Conservation (phyloP, 331 rosid genomes). For the Dryas integrifolia region DNA sequence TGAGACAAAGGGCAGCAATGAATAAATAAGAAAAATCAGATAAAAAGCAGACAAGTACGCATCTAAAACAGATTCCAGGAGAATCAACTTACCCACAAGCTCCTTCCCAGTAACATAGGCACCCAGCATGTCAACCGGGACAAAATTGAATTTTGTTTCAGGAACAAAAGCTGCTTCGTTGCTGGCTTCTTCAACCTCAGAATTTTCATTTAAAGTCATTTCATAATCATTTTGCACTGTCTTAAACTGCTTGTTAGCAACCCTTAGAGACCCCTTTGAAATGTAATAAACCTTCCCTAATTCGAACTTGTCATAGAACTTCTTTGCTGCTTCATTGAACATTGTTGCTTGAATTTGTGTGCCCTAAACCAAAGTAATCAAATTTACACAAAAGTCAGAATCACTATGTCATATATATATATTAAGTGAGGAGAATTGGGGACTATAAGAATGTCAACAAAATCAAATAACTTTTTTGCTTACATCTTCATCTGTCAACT, state of each 20-base stretch:
- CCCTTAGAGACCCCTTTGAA: conserved; percentile 72
- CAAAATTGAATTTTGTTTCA: conserved; percentile 67
- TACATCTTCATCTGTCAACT: conserved; percentile 93
- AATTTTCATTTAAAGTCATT: conserved; percentile 78
- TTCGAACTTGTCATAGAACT: conserved; percentile 75
- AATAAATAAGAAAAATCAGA: neutral
- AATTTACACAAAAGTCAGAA: neutral
- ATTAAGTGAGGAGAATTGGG: neutral
- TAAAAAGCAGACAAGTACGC: neutral
- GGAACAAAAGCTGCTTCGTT: conserved; percentile 74
- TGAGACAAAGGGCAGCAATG: conserved; percentile 23
- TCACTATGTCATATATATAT: neutral
- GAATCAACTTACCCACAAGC: conserved; percentile 71
- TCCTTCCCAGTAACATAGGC: conserved; percentile 66
- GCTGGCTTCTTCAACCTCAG: conserved; percentile 86
- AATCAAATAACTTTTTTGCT: conserved; percentile 8
- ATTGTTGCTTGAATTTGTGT: conserved; percentile 97
- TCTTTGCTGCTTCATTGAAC: conserved; percentile 91
- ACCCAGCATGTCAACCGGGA: conserved; percentile 80
- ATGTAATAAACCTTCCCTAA: conserved; percentile 85
- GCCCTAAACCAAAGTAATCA: conserved; percentile 52
- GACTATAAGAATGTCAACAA: neutral
- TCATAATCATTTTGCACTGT: conserved; percentile 93
- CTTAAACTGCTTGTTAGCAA: conserved; percentile 87
- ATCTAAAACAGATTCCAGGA: neutral